Evolutionary conservation across 169 alveolate species (phyloP).

Genomic region (Cryptosporidium canis): DNA sequence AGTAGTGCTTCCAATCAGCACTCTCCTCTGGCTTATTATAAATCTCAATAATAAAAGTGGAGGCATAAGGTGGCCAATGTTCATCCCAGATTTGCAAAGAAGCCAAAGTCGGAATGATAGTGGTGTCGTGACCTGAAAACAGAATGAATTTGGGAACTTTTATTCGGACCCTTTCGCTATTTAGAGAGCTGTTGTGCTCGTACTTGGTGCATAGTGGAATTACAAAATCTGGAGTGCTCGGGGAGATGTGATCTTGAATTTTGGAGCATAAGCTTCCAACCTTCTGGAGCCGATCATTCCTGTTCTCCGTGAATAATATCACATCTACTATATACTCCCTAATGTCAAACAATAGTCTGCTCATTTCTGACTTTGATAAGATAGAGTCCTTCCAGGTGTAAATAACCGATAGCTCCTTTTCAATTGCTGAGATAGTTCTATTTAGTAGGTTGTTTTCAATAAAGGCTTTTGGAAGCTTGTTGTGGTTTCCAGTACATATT

Average conservation of each 20-base stretch:
- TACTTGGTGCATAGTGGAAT: slow-evolving; percentile 6
- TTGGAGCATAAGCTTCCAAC: neutral
- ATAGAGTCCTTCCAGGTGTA: slow-evolving; percentile 63
- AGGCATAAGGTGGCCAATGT: slow-evolving; percentile 72
- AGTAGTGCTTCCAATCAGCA: neutral
- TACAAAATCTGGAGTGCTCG: neutral
- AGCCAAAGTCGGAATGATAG: slow-evolving; percentile 64
- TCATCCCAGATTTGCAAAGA: slow-evolving; percentile 58
- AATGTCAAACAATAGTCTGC: slow-evolving; percentile 43
- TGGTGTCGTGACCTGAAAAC: slow-evolving; percentile 66
- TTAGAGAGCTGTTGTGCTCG: neutral
- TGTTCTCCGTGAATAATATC: neutral
- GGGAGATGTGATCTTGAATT: neutral
- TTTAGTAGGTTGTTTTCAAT: slow-evolving; percentile 49
- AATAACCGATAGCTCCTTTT: slow-evolving; percentile 47
- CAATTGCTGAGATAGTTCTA: slow-evolving; percentile 64
- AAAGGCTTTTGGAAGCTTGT: slow-evolving; percentile 41
- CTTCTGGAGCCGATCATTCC: neutral
- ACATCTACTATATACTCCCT: slow-evolving; percentile 39
- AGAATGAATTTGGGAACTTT: slow-evolving; percentile 60
- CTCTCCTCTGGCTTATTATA: neutral
- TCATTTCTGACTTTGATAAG: slow-evolving; percentile 60
- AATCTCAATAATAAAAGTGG: slow-evolving; percentile 59
- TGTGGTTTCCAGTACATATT: slow-evolving; percentile 57
- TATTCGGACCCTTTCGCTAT: neutral